Conservation (phyloP, 2,329 filamentous ascomycete genomes). For the Alternaria longipes region DNA sequence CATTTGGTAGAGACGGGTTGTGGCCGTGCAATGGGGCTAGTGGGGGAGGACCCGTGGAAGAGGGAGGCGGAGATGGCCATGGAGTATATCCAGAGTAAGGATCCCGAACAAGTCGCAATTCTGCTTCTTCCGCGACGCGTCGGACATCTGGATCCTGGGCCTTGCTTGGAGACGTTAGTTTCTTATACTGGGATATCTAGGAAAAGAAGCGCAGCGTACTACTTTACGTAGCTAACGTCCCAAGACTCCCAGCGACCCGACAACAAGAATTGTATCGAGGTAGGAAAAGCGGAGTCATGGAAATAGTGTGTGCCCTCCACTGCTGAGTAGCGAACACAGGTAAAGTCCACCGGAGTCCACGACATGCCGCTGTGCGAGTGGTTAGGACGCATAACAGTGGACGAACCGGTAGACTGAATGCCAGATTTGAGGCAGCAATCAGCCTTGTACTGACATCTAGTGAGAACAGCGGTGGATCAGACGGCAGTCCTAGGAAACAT, state of each 20-base stretch:
- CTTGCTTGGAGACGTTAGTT: constrained; percentile 30
- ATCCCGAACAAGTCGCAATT: constrained; percentile 30
- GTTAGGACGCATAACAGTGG: not conserved
- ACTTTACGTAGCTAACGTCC: constrained; percentile 43
- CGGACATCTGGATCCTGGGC: constrained; percentile 42
- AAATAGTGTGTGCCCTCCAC: constrained; percentile 45
- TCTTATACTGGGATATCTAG: not conserved
- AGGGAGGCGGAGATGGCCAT: constrained; percentile 34
- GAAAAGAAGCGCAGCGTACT: constrained; percentile 26
- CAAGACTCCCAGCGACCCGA: constrained; percentile 44
- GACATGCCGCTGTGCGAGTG: constrained; percentile 36
- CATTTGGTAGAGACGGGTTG: constrained; percentile 9
- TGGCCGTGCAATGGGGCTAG: constrained; percentile 1
- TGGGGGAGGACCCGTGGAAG: constrained; percentile 13
- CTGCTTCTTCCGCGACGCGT: constrained; percentile 41
- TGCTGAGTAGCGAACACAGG: constrained; percentile 39
- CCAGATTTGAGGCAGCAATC: constrained; percentile 12
- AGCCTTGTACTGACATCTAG: constrained; percentile 13
- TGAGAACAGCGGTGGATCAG: constrained; percentile 21
- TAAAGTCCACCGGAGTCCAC: constrained; percentile 39
- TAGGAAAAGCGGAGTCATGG: constrained; percentile 38
- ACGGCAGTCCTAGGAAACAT: constrained; percentile 23
- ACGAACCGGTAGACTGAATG: constrained; percentile 1
- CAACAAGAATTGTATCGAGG: constrained; percentile 43
- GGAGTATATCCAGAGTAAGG: constrained; percentile 29